Percentiles rank a stretch among this genome's conserved stretches.
These are phyloP conservation scores for Byssothecium circinans DNA, from an alignment of 2,329 filamentous ascomycete species.

Conservation along the genomic window DNA sequence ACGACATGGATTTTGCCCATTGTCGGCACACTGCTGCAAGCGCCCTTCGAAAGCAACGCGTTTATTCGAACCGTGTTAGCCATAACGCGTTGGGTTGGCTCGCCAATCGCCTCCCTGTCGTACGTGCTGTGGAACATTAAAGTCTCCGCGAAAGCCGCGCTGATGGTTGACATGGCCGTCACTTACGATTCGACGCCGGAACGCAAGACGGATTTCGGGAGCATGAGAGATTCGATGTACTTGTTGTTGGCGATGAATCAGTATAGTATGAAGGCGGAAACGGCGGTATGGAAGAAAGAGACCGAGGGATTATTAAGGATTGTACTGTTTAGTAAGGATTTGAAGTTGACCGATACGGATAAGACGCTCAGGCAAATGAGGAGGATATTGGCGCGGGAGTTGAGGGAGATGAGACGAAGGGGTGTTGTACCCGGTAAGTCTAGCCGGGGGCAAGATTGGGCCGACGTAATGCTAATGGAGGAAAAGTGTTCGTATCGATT, in stretches of 20 bases:
- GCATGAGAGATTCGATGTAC: conserved; percentile 49
- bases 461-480: conserved; percentile 1
- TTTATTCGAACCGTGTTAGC: conserved; percentile 41
- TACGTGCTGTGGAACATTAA: conserved; percentile 48
- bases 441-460: neutral
- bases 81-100: conserved; percentile 42
- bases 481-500: conserved; percentile 43
- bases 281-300: conserved; percentile 25
- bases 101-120: conserved; percentile 40
- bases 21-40: conserved; percentile 44
- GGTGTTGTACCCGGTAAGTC: conserved; percentile 41
- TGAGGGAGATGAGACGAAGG: conserved; percentile 46
- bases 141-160: conserved; percentile 42
- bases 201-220: conserved; percentile 37
- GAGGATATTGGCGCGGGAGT: conserved; percentile 41
- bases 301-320: conserved; percentile 46
- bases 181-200: conserved; percentile 32
- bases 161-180: conserved; percentile 46
- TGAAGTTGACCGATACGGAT: conserved; percentile 31
- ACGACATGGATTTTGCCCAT: conserved; percentile 47
- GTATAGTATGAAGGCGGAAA: conserved; percentile 43
- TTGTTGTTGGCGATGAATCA: conserved; percentile 51
- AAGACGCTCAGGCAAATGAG: conserved; percentile 39
- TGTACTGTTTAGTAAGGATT: conserved; percentile 45
- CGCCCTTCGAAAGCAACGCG: conserved; percentile 47